Conservation (phyloP, 306 rosid genomes). For the Herpetospermum pedunculosum region DNA sequence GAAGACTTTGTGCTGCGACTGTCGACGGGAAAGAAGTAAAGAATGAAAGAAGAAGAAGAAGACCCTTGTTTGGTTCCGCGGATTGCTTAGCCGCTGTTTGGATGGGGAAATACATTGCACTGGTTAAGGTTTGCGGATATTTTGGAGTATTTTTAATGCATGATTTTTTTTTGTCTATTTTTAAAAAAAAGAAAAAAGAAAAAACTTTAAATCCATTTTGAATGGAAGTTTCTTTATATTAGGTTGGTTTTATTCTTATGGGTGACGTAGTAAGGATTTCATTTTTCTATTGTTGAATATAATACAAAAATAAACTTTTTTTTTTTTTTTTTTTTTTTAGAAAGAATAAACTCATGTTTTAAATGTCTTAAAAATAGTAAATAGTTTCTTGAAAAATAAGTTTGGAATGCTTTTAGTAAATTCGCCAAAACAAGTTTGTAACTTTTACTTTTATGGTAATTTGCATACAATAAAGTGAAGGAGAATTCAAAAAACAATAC, state of each 20-base stretch:
- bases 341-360: no score
- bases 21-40: not conserved
- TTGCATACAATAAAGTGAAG: not conserved
- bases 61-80: constrained; percentile 1
- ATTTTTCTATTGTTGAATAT: not conserved
- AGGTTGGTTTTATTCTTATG: no score
- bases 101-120: not conserved
- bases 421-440: not conserved
- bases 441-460: not conserved
- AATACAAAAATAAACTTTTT: not conserved
- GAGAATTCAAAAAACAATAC: no score
- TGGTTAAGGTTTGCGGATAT: not conserved
- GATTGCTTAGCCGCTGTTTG: not conserved
- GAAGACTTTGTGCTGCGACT: not conserved
- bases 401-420: not conserved
- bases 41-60: constrained; percentile 11
- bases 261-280: no score
- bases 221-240: no score
- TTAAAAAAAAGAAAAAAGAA: no score
- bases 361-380: not conserved
- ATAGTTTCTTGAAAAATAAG: not conserved
- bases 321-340: no score
- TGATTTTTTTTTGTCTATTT: no score
- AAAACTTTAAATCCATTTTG: not conserved
- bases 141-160: not conserved